Conservation (phyloP, 352 stramenopile species). For the Peronosclerospora sorghi region DNA sequence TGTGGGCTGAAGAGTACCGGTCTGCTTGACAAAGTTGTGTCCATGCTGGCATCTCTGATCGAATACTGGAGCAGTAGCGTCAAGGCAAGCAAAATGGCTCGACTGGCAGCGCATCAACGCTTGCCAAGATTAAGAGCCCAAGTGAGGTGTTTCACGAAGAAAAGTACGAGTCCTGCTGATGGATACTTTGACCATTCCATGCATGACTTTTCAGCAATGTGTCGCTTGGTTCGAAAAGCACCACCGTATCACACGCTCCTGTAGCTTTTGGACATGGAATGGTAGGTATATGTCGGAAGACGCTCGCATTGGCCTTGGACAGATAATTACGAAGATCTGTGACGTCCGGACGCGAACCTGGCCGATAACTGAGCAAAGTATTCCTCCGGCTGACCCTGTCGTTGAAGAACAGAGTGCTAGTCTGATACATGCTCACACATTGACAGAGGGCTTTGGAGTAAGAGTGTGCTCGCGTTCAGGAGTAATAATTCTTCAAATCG, state of each 20-base stretch:
- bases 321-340: constrained; percentile 38
- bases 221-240: constrained; percentile 32
- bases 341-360: too few relatives aligned
- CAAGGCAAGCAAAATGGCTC: constrained; percentile 11
- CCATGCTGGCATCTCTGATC: constrained; percentile 57
- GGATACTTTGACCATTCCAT: too few relatives aligned
- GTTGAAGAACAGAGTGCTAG: constrained; percentile 47
- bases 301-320: constrained; percentile 41
- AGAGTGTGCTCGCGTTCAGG: constrained; percentile 52
- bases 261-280: constrained; percentile 15
- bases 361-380: constrained; percentile 32
- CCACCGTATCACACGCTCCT: constrained; percentile 14
- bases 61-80: constrained; percentile 39
- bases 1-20: constrained; percentile 41
- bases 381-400: constrained; percentile 31
- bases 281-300: too few relatives aligned
- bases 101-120: constrained; percentile 2
- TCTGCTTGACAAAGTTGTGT: constrained; percentile 52
- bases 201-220: too few relatives aligned
- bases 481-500: constrained; percentile 62
- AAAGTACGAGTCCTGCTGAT: constrained; percentile 40
- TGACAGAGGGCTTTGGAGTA: constrained; percentile 44
- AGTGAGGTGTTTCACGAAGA: constrained; percentile 53
- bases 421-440: constrained; percentile 52
- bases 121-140: constrained; percentile 41